Conservation (phyloP, 225 moss, liverwort and hornwort genomes). For the Bryoerythrophyllum caledonicum region DNA sequence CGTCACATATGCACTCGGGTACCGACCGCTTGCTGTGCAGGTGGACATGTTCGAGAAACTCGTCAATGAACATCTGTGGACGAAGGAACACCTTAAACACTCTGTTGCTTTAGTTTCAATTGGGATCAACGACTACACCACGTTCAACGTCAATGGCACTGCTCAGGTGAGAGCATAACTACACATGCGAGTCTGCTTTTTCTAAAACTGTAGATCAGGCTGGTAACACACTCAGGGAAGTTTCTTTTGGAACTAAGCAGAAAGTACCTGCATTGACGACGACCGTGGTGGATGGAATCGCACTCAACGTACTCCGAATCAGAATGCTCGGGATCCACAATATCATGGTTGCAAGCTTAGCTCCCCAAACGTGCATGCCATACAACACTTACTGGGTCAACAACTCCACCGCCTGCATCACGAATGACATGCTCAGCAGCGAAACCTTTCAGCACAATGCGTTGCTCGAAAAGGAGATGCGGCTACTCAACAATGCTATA, state of each 20-base stretch:
- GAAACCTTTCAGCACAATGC: slow-evolving; percentile 46
- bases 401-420: slow-evolving; percentile 51
- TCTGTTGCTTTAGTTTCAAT: slow-evolving; percentile 53
- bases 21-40: slow-evolving; percentile 33
- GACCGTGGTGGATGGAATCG: slow-evolving; percentile 50
- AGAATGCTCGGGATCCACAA: slow-evolving; percentile 43
- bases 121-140: slow-evolving; percentile 54
- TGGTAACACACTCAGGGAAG: slow-evolving; percentile 3
- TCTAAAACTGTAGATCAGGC: no score
- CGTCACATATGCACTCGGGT: slow-evolving; percentile 42
- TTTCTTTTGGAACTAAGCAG: slow-evolving; percentile 31
- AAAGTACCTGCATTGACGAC: slow-evolving; percentile 24
- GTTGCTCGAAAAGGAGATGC: slow-evolving; percentile 37
- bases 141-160: slow-evolving; percentile 34
- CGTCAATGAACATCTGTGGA: slow-evolving; percentile 31
- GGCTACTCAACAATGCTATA: slow-evolving; percentile 34
- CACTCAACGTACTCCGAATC: slow-evolving; percentile 43
- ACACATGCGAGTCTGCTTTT: neutral
- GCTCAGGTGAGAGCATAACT: slow-evolving; percentile 33
- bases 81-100: slow-evolving; percentile 33
- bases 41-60: slow-evolving; percentile 50
- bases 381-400: slow-evolving; percentile 47
- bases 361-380: slow-evolving; percentile 51
- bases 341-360: slow-evolving; percentile 48
- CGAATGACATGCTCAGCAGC: slow-evolving; percentile 31